These are phyloP conservation scores for Suaeda aralocaspica DNA, from an alignment of 148 eudicot genomes.

Conservation along the genomic window DNA sequence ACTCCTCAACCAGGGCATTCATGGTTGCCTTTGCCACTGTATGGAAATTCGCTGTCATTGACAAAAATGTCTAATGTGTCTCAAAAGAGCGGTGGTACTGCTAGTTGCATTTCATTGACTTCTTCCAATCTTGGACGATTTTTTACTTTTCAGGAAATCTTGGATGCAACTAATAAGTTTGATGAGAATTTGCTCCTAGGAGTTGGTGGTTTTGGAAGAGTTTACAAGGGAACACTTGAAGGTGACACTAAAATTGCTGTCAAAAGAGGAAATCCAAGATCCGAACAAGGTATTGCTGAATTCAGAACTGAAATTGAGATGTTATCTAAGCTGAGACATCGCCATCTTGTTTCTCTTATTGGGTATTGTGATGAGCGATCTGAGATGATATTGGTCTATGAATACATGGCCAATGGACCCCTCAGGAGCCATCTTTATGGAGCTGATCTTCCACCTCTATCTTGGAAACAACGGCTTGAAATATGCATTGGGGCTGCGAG, in stretches of 20 bases:
- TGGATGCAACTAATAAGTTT: conserved; percentile 88
- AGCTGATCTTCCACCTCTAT: conserved; percentile 64
- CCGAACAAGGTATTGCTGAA: conserved; percentile 95
- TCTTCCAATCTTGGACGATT: conserved; percentile 73
- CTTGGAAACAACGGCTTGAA: conserved; percentile 96
- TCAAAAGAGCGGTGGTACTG: conserved; percentile 82
- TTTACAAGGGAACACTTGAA: conserved; percentile 86
- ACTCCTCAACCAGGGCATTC: conserved; percentile 46
- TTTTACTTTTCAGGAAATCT: conserved; percentile 82
- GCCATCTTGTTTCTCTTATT: conserved; percentile 90
- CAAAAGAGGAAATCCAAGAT: conserved; percentile 91
- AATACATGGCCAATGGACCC: conserved; percentile 97
- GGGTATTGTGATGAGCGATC: conserved; percentile 95
- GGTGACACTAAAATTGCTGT: conserved; percentile 83
- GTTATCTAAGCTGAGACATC: conserved; percentile 94
- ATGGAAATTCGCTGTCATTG: conserved; percentile 75
- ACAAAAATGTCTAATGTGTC: conserved; percentile 80
- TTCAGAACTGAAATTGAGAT: conserved; percentile 93
- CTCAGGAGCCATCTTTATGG: conserved; percentile 97
- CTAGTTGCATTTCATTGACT: conserved; percentile 86
- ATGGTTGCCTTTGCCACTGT: conserved; percentile 85
- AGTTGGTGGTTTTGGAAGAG: conserved; percentile 95
- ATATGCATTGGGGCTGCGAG: conserved; percentile 94
- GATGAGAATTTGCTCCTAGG: conserved; percentile 84
- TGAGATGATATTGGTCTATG: conserved; percentile 93